Conservation (phyloP, 495 filamentous ascomycete genomes). For the Trichocladium uniseriatum region DNA sequence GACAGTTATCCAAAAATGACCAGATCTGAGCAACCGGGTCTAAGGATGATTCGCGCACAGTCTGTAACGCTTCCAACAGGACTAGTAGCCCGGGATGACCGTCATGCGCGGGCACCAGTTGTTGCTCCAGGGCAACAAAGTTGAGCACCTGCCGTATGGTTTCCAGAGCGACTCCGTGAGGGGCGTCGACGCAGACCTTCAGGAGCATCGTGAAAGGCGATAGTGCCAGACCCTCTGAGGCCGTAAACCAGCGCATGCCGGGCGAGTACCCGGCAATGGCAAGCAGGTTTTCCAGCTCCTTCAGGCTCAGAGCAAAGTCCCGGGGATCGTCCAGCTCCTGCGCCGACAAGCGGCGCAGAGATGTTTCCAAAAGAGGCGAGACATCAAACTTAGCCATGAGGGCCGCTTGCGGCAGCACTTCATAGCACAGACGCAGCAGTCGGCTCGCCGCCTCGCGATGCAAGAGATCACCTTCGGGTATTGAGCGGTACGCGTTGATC, state of each 20-base stretch:
- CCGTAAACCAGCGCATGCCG: slow-evolving; percentile 69
- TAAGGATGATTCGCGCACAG: slow-evolving; percentile 8
- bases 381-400: slow-evolving; percentile 80
- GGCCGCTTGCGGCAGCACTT: slow-evolving; percentile 69
- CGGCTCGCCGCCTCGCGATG: slow-evolving; percentile 70
- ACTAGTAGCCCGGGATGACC: slow-evolving; percentile 41
- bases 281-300: slow-evolving; percentile 67
- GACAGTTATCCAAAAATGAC: slow-evolving; percentile 72
- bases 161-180: slow-evolving; percentile 31
- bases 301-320: slow-evolving; percentile 43
- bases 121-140: slow-evolving; percentile 42
- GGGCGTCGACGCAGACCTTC: slow-evolving; percentile 40
- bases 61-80: slow-evolving; percentile 43
- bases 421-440: slow-evolving; percentile 69
- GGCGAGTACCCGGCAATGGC: slow-evolving; percentile 68
- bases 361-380: slow-evolving; percentile 58
- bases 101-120: slow-evolving; percentile 34
- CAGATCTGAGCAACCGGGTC: slow-evolving; percentile 27
- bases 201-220: slow-evolving; percentile 60
- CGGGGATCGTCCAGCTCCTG: slow-evolving; percentile 33
- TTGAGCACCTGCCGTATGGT: slow-evolving; percentile 38
- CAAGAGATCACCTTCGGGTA: slow-evolving; percentile 55
- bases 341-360: slow-evolving; percentile 45
- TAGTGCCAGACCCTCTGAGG: slow-evolving; percentile 38
- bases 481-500: slow-evolving; percentile 56